Evolutionary conservation across 352 stramenopile species (phyloP).

Genomic region (Pythium chondricola): DNA sequence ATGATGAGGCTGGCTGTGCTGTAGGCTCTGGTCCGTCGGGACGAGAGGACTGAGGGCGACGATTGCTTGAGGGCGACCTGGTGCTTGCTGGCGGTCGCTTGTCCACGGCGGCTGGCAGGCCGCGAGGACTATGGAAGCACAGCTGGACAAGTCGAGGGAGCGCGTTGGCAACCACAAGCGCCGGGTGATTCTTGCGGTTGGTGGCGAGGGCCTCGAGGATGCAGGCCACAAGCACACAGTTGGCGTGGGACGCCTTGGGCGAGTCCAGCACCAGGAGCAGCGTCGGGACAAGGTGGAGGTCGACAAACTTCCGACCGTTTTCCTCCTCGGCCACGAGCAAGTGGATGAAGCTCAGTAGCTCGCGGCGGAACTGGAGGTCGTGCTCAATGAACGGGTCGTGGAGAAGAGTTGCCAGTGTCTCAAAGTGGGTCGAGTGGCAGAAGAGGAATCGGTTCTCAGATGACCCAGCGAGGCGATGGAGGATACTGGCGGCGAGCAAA

Average conservation of each 20-base stretch:
- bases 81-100: background rate
- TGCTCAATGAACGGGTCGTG: conserved; percentile 66
- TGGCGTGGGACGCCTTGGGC: conserved; percentile 25
- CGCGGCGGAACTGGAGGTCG: conserved; percentile 43
- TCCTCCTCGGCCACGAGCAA: conserved; percentile 51
- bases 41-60: conserved; percentile 6
- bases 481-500: conserved; percentile 40
- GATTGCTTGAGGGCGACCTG: too few relatives aligned
- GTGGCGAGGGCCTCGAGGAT: conserved; percentile 50
- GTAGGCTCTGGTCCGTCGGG: background rate
- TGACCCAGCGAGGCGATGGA: conserved; percentile 50
- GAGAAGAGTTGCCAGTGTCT: conserved; percentile 39
- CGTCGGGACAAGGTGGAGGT: conserved; percentile 41
- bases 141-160: conserved; percentile 46
- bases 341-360: conserved; percentile 59
- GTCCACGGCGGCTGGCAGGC: background rate
- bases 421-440: conserved; percentile 53
- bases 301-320: conserved; percentile 50
- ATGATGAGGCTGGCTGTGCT: background rate
- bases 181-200: conserved; percentile 44
- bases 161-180: conserved; percentile 37
- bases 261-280: conserved; percentile 47
- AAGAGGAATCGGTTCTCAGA: conserved; percentile 57
- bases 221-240: conserved; percentile 44
- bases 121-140: conserved; percentile 27